phyloP scores from a whole-genome alignment of 169 alveolate genomes.

The Plasmodium reichenowi region DNA sequence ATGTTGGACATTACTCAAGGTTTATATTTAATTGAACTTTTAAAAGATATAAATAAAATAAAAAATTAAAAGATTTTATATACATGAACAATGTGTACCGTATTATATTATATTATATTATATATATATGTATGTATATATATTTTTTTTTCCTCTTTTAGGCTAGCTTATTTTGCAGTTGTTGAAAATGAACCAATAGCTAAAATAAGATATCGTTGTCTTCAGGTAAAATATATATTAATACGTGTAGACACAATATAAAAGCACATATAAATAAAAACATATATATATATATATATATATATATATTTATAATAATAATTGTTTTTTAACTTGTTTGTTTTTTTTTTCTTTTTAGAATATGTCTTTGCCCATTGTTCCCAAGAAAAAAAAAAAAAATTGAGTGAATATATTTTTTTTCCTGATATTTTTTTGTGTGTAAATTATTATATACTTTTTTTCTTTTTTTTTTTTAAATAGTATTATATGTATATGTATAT shows the following conservation, averaged over 20 bases:
- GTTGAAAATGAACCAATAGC: conserved; percentile 92
- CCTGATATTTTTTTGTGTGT: conserved; percentile 7
- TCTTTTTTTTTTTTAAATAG: background rate
- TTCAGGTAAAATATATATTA: conserved; percentile 79
- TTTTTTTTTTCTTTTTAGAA: conserved; percentile 37
- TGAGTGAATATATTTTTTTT: conserved; percentile 20
- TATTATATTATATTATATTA: background rate
- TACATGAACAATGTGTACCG: no score
- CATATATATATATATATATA: conserved; percentile 20
- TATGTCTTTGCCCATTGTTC: conserved; percentile 70
- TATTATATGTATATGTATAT: no score
- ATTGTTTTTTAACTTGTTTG: conserved; percentile 15
- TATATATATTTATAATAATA: background rate
- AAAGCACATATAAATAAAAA: no score
- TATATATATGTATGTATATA: background rate
- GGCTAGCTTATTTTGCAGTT: conserved; percentile 92
- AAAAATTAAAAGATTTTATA: no score
- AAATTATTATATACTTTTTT: background rate
- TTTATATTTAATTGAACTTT: conserved; percentile 16
- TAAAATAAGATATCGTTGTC: conserved; percentile 89
- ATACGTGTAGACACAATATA: no score
- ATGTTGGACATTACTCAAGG: conserved; percentile 93
- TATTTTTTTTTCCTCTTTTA: conserved; percentile 5
- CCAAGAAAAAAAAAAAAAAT: conserved; percentile 33
- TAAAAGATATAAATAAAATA: background rate